Conservation (phyloP, 352 stramenopile genomes). For the Thraustotheca clavata region DNA sequence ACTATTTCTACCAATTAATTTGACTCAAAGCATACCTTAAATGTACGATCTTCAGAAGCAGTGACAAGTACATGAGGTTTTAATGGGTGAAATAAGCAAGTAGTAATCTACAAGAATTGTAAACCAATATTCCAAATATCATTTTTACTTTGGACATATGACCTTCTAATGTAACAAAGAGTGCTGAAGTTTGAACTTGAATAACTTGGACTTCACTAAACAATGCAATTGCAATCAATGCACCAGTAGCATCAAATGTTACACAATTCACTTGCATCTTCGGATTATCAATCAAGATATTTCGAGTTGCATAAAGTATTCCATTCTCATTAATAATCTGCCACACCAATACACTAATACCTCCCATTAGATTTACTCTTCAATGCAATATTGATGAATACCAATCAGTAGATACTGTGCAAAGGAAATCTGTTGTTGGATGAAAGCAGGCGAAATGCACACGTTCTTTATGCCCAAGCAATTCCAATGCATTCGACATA, state of each 20-base stretch:
- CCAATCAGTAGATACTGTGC: slow-evolving; percentile 60
- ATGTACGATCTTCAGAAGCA: slow-evolving; percentile 72
- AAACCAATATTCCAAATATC: not conserved
- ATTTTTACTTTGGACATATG: slow-evolving; percentile 43
- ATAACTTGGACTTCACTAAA: slow-evolving; percentile 48
- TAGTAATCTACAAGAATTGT: slow-evolving; percentile 44
- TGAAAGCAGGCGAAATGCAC: not conserved
- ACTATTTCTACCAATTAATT: not conserved
- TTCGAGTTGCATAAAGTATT: slow-evolving; percentile 36
- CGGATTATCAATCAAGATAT: no score
- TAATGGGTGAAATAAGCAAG: slow-evolving; percentile 61
- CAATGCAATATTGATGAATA: slow-evolving; percentile 20
- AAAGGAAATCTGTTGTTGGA: slow-evolving; percentile 23
- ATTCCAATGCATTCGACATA: not conserved
- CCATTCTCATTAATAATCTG: slow-evolving; percentile 27
- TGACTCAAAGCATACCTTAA: slow-evolving; percentile 38
- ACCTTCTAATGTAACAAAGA: slow-evolving; percentile 60
- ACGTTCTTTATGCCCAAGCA: slow-evolving; percentile 2
- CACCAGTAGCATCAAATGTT: slow-evolving; percentile 55
- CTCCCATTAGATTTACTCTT: not conserved
- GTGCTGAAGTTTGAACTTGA: slow-evolving; percentile 37
- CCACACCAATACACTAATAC: slow-evolving; percentile 54
- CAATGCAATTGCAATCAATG: slow-evolving; percentile 44
- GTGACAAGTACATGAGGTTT: slow-evolving; percentile 61
- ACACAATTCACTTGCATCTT: slow-evolving; percentile 43